Base-by-base conservation (phyloP, 176 grass and related monocot genomes). In the Rhynchospora pubera region DNA sequence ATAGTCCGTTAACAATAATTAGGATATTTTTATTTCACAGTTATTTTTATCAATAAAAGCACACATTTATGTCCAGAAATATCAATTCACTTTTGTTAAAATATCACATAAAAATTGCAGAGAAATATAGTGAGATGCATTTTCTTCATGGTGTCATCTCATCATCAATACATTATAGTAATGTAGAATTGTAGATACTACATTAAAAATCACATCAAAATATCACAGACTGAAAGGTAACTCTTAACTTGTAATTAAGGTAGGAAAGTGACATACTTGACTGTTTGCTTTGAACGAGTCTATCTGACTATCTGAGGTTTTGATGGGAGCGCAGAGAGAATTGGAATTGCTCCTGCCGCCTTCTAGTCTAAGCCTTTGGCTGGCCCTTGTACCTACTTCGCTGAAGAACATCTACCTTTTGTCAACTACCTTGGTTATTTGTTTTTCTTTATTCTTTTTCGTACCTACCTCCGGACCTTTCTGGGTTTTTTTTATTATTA, bases 351-450 rank as follows among this genome's bases (percentile, higher is more conserved):
- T 51, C 42, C 8, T 22, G 13, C 64, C 5, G 64, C 64, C 30
- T 67, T 67, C 18, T 58, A 58, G 56, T 57, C 56, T n/a, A 6
- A 7, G 5, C 55, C 18, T 64, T 28, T 39, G 34, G 1, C 34
- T 39, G 34, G 62, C 24, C 9, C 13, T 46, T 70, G n/a, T 74
- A 74, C 72, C 72, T 76, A 76, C 72, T 75, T 51, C 70, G 5
- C n/a, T 71, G 16, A 11, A 21, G n/a, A 45, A 26, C 26, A 65
- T 2, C 62, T 24, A 73, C 69, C 69, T 51, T 74, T 46, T 51
- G 5, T 74, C 69, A 74, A 51, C 69, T 51, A 51, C 69, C 45
- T 19, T 3, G 5, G 2, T 18, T 30, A 1, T 30, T 75, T 2
- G 0, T 6, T 24, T 8, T 13, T 75, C 12, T 15, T 51, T 3